These are phyloP conservation scores for Plenodomus lindquistii DNA, from an alignment of 2,329 filamentous ascomycete species.

Conservation along the genomic window DNA sequence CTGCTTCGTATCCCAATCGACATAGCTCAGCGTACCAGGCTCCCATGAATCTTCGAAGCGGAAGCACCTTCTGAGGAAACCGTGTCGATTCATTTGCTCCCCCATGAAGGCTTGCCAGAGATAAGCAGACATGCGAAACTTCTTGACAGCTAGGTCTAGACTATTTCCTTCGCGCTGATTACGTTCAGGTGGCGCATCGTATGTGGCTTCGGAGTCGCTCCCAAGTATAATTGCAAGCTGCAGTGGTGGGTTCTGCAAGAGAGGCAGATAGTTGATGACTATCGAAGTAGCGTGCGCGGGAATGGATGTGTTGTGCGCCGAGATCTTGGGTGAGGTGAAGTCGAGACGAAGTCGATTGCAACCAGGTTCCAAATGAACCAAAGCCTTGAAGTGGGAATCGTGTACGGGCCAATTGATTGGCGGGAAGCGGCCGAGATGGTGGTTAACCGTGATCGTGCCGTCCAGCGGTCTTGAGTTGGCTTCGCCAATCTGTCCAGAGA, in stretches of 20 bases:
- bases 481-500: conserved; percentile 82
- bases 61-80: conserved; percentile 82
- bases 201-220: conserved; percentile 84
- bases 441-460: conserved; percentile 76
- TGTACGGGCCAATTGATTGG: conserved; percentile 83
- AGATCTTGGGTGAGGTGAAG: conserved; percentile 80
- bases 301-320: conserved; percentile 67
- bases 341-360: conserved; percentile 88
- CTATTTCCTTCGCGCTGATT: conserved; percentile 79
- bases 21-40: conserved; percentile 74
- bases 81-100: conserved; percentile 92
- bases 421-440: conserved; percentile 85
- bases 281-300: conserved; percentile 78
- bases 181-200: conserved; percentile 78
- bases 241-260: conserved; percentile 77
- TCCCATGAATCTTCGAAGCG: conserved; percentile 96
- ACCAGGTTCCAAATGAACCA: conserved; percentile 88
- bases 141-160: conserved; percentile 77
- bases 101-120: conserved; percentile 97
- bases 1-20: conserved; percentile 69
- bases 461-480: conserved; percentile 69
- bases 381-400: conserved; percentile 87
- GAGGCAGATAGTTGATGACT: conserved; percentile 82
- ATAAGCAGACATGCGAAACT: conserved; percentile 94
- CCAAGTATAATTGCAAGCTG: conserved; percentile 87